Evolutionary conservation across 495 filamentous ascomycete genomes (phyloP).

Genomic region (Penicilliopsis zonata): DNA sequence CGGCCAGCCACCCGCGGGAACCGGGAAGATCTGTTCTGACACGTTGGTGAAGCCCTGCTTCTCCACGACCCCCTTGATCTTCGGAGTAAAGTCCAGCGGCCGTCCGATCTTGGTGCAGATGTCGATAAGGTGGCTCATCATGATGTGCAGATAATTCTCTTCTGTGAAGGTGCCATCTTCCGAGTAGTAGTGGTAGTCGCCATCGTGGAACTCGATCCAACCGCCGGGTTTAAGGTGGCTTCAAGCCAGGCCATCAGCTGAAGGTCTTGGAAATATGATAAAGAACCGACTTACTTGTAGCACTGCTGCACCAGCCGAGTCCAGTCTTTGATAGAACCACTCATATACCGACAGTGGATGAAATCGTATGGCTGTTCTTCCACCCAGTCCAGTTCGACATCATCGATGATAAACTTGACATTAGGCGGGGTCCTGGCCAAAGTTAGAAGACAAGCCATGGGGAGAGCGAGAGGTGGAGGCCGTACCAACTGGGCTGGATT

Average conservation of each 20-base stretch:
- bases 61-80: constrained; percentile 6
- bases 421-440: constrained; percentile 29
- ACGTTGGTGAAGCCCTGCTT: constrained; percentile 15
- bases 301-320: constrained; percentile 14
- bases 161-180: constrained; percentile 9
- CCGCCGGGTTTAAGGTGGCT: constrained; percentile 16
- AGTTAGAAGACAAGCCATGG: neutral
- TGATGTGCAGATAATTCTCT: constrained; percentile 1
- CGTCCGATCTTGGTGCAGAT: constrained; percentile 3
- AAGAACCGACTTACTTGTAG: neutral
- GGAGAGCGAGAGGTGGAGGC: constrained; percentile 1
- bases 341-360: constrained; percentile 41
- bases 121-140: constrained; percentile 1
- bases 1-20: constrained; percentile 17
- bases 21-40: constrained; percentile 4
- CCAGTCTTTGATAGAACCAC: constrained; percentile 41
- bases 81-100: constrained; percentile 4
- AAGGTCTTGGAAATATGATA: neutral
- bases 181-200: constrained; percentile 7
- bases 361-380: constrained; percentile 39
- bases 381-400: constrained; percentile 32
- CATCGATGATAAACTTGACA: constrained; percentile 40
- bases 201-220: constrained; percentile 16
- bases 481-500: constrained; percentile 22
- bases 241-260: neutral